Evolutionary conservation across 345 rosid species (phyloP).

Genomic region (Acer negundo): DNA sequence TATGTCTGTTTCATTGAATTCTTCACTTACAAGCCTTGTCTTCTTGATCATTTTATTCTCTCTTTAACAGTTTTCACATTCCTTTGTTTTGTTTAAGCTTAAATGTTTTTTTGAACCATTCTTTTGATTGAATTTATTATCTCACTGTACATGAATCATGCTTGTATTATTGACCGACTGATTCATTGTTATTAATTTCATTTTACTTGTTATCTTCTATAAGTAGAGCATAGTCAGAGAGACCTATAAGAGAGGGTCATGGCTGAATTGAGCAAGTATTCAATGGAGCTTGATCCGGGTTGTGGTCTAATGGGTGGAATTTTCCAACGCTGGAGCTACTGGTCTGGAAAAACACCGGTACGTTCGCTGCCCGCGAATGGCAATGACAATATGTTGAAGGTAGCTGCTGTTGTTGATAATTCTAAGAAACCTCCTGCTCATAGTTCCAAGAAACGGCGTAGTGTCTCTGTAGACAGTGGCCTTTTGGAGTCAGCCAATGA

Average conservation of each 20-base stretch:
- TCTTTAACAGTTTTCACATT: constrained; percentile 10
- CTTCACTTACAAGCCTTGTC: constrained; percentile 42
- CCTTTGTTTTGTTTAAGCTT: constrained; percentile 9
- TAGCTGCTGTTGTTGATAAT: constrained; percentile 2
- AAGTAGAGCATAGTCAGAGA: not conserved
- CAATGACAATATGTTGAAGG: constrained; percentile 9
- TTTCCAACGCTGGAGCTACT: constrained; percentile 47
- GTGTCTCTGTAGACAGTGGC: constrained; percentile 25
- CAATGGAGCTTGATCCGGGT: constrained; percentile 38
- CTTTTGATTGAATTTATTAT: constrained; percentile 10
- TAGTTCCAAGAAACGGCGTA: constrained; percentile 32
- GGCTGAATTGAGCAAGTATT: constrained; percentile 31
- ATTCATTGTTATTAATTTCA: not conserved
- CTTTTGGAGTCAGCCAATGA: constrained; percentile 22
- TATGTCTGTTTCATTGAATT: constrained; percentile 34
- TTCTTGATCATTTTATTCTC: too few relatives aligned
- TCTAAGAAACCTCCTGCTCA: constrained; percentile 24
- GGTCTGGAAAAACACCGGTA: constrained; percentile 38
- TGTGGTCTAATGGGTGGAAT: constrained; percentile 60
- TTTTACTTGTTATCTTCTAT: too few relatives aligned
- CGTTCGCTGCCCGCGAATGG: constrained; percentile 39
- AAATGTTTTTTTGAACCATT: not conserved
- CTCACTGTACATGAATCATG: not conserved
- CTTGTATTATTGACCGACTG: not conserved
- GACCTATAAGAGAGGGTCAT: not conserved